Evolutionary conservation across 257 asterid genomes (phyloP).

Genomic region (Asclepias syriaca): DNA sequence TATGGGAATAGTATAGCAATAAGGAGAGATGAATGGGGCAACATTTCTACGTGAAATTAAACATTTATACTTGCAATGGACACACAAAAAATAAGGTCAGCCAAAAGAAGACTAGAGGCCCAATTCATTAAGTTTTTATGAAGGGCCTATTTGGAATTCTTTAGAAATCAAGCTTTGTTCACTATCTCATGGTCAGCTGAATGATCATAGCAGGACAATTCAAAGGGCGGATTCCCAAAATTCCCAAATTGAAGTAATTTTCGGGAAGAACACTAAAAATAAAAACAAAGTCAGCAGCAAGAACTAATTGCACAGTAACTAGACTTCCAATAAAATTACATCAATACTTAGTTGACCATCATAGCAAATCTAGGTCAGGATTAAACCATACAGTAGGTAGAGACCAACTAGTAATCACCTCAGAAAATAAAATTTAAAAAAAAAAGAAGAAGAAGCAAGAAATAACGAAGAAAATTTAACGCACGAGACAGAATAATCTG

Average conservation of each 20-base stretch:
- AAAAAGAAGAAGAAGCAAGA: background rate
- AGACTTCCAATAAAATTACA: background rate
- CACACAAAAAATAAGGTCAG: background rate
- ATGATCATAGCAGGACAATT: background rate
- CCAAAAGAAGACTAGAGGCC: background rate
- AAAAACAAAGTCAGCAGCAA: background rate
- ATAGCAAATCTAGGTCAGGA: background rate
- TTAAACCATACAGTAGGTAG: background rate
- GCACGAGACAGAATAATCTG: background rate
- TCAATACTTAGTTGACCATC: background rate
- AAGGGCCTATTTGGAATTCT: background rate
- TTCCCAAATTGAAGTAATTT: background rate
- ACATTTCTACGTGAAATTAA: background rate
- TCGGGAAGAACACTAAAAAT: background rate
- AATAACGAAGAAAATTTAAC: background rate
- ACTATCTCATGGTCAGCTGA: background rate
- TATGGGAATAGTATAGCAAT: background rate
- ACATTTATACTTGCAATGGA: background rate
- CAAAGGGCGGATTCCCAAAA: background rate
- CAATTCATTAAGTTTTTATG: background rate
- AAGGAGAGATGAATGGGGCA: background rate
- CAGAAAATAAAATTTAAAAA: background rate
- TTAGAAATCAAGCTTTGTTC: background rate
- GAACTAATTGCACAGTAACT: background rate
- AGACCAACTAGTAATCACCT: background rate